Percentiles rank a stretch among this genome's conserved stretches.
phyloP scores from a whole-genome alignment of 148 eudicot genomes.

The Rhododendron mucronatum region DNA sequence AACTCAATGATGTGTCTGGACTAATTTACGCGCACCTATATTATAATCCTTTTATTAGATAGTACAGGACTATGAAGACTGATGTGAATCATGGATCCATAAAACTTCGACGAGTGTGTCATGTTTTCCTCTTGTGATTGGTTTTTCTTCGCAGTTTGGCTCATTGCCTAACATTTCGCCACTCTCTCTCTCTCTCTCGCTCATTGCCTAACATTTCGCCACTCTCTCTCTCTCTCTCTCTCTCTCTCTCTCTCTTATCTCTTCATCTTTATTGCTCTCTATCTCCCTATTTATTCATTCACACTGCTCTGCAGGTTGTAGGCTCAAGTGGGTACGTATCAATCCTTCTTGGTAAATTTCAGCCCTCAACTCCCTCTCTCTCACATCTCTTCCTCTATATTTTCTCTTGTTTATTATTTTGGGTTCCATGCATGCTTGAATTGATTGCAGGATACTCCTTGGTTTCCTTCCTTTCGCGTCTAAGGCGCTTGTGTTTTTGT shows the following conservation, averaged over 20 bases:
- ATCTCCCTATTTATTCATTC: constrained; percentile 14
- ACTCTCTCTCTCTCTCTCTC: neutral
- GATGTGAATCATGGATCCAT: neutral
- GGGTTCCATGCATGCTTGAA: neutral
- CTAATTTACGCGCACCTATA: too few species aligned
- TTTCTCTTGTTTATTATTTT: neutral
- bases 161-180: neutral
- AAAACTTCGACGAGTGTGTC: neutral
- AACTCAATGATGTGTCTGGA: too few species aligned
- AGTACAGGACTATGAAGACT: too few species aligned
- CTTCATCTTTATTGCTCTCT: constrained; percentile 14
- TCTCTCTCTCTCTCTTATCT: constrained; percentile 22
- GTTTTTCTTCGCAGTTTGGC: neutral
- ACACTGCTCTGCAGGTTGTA: constrained; percentile 6
- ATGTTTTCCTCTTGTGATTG: neutral
- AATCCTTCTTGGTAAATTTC: neutral
- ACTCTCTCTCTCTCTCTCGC: constrained; percentile 8
- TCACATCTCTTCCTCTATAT: neutral
- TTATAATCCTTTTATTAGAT: neutral
- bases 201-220: neutral
- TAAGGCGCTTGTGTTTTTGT: neutral
- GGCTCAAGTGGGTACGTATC: constrained; percentile 6
- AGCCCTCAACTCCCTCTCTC: neutral
- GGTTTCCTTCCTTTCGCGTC: neutral
- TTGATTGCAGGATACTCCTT: neutral